These are phyloP conservation scores for Tetratostichococcus sp. DNA, from an alignment of 139 green algal species.

Conservation along the genomic window DNA sequence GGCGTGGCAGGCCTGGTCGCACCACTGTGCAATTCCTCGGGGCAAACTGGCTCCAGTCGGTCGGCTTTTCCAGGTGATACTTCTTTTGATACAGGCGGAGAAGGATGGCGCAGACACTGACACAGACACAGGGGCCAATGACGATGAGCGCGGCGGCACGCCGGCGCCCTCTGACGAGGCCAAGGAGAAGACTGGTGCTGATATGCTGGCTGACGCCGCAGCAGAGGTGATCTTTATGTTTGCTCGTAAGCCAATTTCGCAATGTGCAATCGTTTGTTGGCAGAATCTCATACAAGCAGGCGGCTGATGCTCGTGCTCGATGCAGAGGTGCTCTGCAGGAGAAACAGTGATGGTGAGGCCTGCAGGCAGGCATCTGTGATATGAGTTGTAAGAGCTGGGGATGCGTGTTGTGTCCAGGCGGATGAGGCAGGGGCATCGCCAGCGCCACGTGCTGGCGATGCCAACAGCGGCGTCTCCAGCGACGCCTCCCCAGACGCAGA, in stretches of 20 bases:
- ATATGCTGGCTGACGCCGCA: background rate
- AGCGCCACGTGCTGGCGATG: background rate
- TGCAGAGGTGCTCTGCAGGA: no score
- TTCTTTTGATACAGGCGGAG: background rate
- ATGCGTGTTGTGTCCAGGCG: no score
- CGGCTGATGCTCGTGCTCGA: no score
- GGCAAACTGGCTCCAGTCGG: no score
- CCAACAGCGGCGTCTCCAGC: background rate
- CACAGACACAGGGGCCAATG: background rate
- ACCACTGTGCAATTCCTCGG: no score
- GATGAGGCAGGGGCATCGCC: background rate
- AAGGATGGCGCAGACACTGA: slow-evolving; percentile 4
- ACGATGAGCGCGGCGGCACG: background rate
- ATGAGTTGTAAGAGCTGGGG: no score
- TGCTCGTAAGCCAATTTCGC: no score
- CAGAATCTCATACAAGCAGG: no score
- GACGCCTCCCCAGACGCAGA: background rate
- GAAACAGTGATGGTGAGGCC: no score
- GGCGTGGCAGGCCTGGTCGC: background rate
- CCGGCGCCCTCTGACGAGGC: slow-evolving; percentile 14
- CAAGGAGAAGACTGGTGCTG: slow-evolving; percentile 23
- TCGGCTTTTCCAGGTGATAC: no score
- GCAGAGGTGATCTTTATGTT: background rate
- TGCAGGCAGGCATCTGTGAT: no score
- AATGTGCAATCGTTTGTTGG: no score